Evolutionary conservation across 176 grass and related monocot genomes (phyloP), one percentile per base, ranked within the genome.

Genomic region (Triticum timopheevii): DNA sequence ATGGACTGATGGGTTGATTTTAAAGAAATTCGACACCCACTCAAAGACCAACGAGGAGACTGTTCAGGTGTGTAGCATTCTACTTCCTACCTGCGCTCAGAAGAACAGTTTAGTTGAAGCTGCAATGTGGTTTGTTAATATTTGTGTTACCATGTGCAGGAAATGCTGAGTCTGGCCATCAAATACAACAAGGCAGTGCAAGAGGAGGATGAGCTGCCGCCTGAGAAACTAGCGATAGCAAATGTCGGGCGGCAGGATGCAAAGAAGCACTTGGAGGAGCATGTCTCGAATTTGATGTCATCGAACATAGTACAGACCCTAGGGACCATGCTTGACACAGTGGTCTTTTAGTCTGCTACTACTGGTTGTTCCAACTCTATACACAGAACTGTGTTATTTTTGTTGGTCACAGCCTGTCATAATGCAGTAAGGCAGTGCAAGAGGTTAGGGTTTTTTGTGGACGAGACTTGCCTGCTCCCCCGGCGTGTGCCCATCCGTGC

Each of bases 101-200:
- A 76, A 3, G 13, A 61, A 62, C 49, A 4, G 77, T 61, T 63
- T 23, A 28, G 69, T 58, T 15, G 10, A 68, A 7, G 67, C 13
- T 74, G 49, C 47, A 80, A 66, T 31, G 8, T 40, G 15, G 11
- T 88, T 50, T 66, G 13, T 35, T 83, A 71, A 40, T 75, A 61
- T 82, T 10, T 77, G 25, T n/a, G 38, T 39, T 78, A 5, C 47
- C 19, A 66, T 87, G 33, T 67, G 56, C 76, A 99, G 97, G 97
- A 96, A 93, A 99, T 99, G 97, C 80, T 99, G 71, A 86, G 92
- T 85, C 77, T 99, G 73, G 97, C 97, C 65, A 93, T 92, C 89
- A 99, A 99, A 64, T 99, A 99, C 78, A 96, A 99, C 83, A 96
- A 96, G 87, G 92, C 97, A 28, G 97, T 99, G 71, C 97, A 99